Percentiles rank a stretch among this genome's conserved stretches.
These are phyloP conservation scores for Apiotrichum siamense DNA, from an alignment of 1,284 basidiomycete genomes.

Conservation along the genomic window DNA sequence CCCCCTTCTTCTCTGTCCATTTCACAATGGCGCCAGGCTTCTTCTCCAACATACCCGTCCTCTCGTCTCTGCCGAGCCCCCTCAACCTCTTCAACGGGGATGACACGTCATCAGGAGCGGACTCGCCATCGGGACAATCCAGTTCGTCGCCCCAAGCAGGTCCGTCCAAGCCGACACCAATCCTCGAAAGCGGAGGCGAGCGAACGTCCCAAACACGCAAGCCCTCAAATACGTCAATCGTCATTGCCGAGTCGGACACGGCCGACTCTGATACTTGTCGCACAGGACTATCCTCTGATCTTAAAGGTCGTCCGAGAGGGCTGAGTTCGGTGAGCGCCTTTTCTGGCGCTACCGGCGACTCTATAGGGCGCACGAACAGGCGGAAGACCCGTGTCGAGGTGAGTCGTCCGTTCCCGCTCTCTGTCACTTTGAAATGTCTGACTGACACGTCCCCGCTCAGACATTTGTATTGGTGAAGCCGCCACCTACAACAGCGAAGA, in stretches of 20 bases:
- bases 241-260: slow-evolving; percentile 6
- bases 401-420: neutral
- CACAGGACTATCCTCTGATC: neutral
- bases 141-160: neutral
- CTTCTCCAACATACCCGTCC: slow-evolving; percentile 25
- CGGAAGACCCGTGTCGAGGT: slow-evolving; percentile 4
- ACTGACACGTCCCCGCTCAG: slow-evolving; percentile 47
- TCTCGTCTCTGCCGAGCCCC: slow-evolving; percentile 27
- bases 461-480: slow-evolving; percentile 56
- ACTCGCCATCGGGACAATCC: neutral
- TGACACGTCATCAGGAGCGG: neutral
- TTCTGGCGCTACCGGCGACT: neutral
- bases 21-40: too few relatives aligned
- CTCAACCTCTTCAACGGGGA: slow-evolving; percentile 26
- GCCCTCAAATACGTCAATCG: neutral
- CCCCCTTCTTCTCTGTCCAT: too few relatives aligned
- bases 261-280: neutral
- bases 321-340: slow-evolving; percentile 1
- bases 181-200: neutral
- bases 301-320: slow-evolving; percentile 2
- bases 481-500: slow-evolving; percentile 65
- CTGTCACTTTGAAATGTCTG: neutral
- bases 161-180: slow-evolving; percentile 1
- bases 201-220: neutral
- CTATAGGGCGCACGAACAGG: slow-evolving; percentile 1